phyloP scores from a whole-genome alignment of 768 basidiomycete genomes.

The Hypholoma sublateritium region DNA sequence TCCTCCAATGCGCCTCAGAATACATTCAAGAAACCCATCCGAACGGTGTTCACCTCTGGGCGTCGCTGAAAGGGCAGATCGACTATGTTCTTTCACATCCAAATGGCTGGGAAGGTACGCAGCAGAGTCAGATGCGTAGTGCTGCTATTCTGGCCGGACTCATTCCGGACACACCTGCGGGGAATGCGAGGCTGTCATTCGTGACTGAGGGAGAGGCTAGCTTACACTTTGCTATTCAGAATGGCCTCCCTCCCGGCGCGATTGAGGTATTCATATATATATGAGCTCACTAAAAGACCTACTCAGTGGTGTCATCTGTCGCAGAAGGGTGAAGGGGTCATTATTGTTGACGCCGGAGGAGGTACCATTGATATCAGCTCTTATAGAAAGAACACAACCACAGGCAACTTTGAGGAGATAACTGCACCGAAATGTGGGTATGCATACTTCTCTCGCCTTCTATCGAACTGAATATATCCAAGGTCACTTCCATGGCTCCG shows the following conservation, averaged over 20 bases:
- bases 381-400: constrained; percentile 34
- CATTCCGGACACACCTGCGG: constrained; percentile 36
- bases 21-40: constrained; percentile 41
- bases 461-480: background rate
- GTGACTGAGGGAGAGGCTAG: constrained; percentile 67
- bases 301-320: background rate
- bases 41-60: constrained; percentile 35
- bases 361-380: constrained; percentile 62
- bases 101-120: constrained; percentile 61
- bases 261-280: constrained; percentile 23
- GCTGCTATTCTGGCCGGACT: constrained; percentile 52
- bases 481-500: constrained; percentile 50
- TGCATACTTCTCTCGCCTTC: background rate
- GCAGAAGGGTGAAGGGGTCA: constrained; percentile 43
- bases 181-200: constrained; percentile 46
- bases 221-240: constrained; percentile 51
- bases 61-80: constrained; percentile 32
- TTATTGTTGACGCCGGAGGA: constrained; percentile 60
- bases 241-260: constrained; percentile 35
- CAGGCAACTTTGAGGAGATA: constrained; percentile 44
- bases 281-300: no score
- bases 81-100: constrained; percentile 44
- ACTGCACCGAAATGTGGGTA: constrained; percentile 40
- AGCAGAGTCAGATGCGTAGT: constrained; percentile 52
- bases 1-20: constrained; percentile 32